Conservation (phyloP, 2,329 filamentous ascomycete species). For the Aureobasidium namibiae region DNA sequence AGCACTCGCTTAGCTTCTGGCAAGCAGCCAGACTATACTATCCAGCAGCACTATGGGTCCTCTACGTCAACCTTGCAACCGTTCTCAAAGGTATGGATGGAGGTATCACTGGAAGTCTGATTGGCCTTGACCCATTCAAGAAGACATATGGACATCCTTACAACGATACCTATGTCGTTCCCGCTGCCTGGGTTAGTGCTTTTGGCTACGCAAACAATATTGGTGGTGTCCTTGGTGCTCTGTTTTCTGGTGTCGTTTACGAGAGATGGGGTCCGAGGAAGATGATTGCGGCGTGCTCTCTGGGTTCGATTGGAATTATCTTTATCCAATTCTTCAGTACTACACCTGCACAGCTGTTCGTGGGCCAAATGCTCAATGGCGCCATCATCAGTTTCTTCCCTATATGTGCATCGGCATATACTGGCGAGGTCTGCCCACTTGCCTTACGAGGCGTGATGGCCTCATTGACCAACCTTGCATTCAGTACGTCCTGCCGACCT, state of each 20-base stretch:
- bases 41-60: constrained; percentile 8
- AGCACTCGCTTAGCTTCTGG: constrained; percentile 6
- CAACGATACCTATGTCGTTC: constrained; percentile 7
- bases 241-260: constrained; percentile 1
- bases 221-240: constrained; percentile 1
- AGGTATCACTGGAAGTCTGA: constrained; percentile 6
- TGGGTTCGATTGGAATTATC: background rate
- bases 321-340: constrained; percentile 10
- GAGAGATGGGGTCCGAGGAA: constrained; percentile 9
- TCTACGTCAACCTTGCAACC: constrained; percentile 3
- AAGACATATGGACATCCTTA: background rate
- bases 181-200: constrained; percentile 11
- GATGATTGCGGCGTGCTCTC: constrained; percentile 8
- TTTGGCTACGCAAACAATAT: constrained; percentile 12
- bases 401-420: constrained; percentile 52
- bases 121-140: constrained; percentile 9
- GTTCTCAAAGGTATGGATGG: constrained; percentile 9
- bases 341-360: background rate
- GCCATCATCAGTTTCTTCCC: constrained; percentile 37
- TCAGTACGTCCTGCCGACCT: constrained; percentile 20
- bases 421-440: constrained; percentile 55
- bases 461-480: constrained; percentile 54
- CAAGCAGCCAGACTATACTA: constrained; percentile 11
- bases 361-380: constrained; percentile 7
- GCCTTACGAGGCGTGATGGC: constrained; percentile 51